These are phyloP conservation scores for Aspergillus awamori DNA, from an alignment of 2,329 filamentous ascomycete genomes.

Conservation along the genomic window DNA sequence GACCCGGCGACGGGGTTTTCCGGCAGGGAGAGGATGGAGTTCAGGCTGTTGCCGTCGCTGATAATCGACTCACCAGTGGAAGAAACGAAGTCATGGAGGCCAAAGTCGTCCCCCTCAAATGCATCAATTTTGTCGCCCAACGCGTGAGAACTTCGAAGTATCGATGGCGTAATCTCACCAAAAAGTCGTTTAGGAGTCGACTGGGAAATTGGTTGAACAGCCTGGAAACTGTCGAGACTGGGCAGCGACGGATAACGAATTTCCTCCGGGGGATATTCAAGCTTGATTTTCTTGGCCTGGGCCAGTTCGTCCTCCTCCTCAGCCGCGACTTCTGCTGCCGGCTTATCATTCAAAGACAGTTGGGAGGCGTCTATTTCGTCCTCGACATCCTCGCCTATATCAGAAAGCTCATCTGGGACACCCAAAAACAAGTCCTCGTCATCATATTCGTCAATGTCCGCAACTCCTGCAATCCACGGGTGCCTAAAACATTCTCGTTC, in stretches of 20 bases:
- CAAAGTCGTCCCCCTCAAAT: conserved; percentile 38
- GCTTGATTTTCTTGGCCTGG: conserved; percentile 40
- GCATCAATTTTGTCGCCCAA: conserved; percentile 40
- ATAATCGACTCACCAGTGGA: conserved; percentile 44
- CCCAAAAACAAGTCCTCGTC: conserved; percentile 63
- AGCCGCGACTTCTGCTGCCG: conserved; percentile 36
- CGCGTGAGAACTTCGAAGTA: conserved; percentile 56
- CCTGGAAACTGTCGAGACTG: conserved; percentile 39
- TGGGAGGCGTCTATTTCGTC: conserved; percentile 60
- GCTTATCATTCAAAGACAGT: conserved; percentile 61
- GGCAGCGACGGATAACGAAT: conserved; percentile 50
- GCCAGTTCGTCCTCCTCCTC: conserved; percentile 39
- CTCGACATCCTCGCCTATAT: conserved; percentile 43
- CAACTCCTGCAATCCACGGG: conserved; percentile 68
- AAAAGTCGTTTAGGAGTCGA: conserved; percentile 55
- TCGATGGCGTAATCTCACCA: conserved; percentile 62
- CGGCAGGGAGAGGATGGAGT: conserved; percentile 43
- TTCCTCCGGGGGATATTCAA: conserved; percentile 34
- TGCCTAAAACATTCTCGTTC: conserved; percentile 71
- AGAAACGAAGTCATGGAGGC: conserved; percentile 44
- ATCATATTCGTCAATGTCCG: conserved; percentile 63
- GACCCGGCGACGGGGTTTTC: conserved; percentile 39
- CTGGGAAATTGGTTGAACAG: conserved; percentile 29
- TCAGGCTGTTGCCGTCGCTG: conserved; percentile 39
- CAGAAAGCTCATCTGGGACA: conserved; percentile 38